Conservation (phyloP, 1,284 basidiomycete genomes). For the Gomphus bonarii region DNA sequence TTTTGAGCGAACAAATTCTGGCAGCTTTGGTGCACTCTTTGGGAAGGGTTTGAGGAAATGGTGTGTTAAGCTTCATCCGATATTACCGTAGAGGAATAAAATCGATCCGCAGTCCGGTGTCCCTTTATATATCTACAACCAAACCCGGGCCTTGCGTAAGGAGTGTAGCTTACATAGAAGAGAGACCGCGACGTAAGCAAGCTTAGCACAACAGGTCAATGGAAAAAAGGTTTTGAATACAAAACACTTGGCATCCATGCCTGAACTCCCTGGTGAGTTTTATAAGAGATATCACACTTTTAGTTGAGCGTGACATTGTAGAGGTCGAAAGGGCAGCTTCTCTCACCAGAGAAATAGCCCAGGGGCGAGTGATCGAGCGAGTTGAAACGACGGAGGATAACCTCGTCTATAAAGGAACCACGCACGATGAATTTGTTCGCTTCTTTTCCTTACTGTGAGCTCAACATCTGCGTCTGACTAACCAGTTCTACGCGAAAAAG, state of each 20-base stretch:
- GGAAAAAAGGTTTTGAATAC: not conserved
- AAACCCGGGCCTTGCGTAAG: not conserved
- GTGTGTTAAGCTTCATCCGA: slow-evolving; percentile 47
- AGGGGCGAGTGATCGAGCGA: slow-evolving; percentile 43
- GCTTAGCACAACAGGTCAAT: not conserved
- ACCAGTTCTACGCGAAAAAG: slow-evolving; percentile 26
- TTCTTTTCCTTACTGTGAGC: not conserved
- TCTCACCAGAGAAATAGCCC: slow-evolving; percentile 44
- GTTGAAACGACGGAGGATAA: slow-evolving; percentile 58
- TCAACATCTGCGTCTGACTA: not conserved
- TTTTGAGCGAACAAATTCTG: slow-evolving; percentile 48
- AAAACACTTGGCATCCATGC: not conserved
- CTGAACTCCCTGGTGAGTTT: slow-evolving; percentile 5
- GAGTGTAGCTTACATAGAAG: not conserved
- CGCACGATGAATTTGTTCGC: slow-evolving; percentile 59
- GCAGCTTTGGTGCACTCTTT: slow-evolving; percentile 71
- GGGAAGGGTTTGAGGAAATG: slow-evolving; percentile 58
- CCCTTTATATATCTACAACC: too few species aligned
- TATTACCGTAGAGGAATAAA: not conserved
- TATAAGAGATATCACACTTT: not conserved
- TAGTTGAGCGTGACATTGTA: slow-evolving; percentile 17
- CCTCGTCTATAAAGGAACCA: slow-evolving; percentile 57
- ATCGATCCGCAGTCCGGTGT: not conserved
- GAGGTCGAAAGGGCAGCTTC: slow-evolving; percentile 68
- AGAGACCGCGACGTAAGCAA: not conserved